Percentiles rank a stretch among this genome's conserved stretches.
These are phyloP conservation scores for Citrus sp. DNA, from an alignment of 345 rosid species.

Conservation along the genomic window DNA sequence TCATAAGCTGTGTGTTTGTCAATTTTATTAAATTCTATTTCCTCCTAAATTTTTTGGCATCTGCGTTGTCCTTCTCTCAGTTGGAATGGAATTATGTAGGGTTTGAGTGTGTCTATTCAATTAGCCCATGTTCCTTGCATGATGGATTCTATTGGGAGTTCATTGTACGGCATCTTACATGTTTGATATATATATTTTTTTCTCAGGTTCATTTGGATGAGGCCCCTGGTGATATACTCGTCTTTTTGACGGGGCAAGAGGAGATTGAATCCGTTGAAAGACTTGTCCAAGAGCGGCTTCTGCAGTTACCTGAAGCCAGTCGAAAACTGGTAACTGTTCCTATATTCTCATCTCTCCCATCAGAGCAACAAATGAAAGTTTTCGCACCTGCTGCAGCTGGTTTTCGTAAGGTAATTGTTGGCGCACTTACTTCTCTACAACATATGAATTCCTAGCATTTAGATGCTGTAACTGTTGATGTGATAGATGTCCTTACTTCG, in stretches of 20 bases:
- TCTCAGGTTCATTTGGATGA: slow-evolving; percentile 78
- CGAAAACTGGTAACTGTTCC: slow-evolving; percentile 54
- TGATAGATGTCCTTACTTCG: neutral
- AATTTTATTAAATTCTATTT: neutral
- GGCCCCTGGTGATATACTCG: slow-evolving; percentile 85
- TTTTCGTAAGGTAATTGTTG: slow-evolving; percentile 65
- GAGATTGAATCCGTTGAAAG: slow-evolving; percentile 89
- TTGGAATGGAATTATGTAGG: neutral
- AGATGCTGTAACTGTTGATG: neutral
- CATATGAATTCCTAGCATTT: neutral
- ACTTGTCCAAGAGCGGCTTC: slow-evolving; percentile 57
- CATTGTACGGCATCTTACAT: slow-evolving; percentile 4
- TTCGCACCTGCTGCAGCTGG: slow-evolving; percentile 68
- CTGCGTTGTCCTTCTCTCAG: neutral
- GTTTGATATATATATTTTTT: neutral
- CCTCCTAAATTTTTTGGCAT: neutral
- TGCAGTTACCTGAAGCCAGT: slow-evolving; percentile 56
- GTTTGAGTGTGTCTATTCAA: neutral
- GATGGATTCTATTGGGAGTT: neutral
- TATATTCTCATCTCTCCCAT: slow-evolving; percentile 86
- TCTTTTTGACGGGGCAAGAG: slow-evolving; percentile 95
- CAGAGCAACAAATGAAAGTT: slow-evolving; percentile 82
- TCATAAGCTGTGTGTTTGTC: neutral
- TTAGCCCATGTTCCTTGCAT: neutral
- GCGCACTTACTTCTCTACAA: slow-evolving; percentile 5